Conservation (phyloP, 2,329 filamentous ascomycete species). For the Xylaria sp. region DNA sequence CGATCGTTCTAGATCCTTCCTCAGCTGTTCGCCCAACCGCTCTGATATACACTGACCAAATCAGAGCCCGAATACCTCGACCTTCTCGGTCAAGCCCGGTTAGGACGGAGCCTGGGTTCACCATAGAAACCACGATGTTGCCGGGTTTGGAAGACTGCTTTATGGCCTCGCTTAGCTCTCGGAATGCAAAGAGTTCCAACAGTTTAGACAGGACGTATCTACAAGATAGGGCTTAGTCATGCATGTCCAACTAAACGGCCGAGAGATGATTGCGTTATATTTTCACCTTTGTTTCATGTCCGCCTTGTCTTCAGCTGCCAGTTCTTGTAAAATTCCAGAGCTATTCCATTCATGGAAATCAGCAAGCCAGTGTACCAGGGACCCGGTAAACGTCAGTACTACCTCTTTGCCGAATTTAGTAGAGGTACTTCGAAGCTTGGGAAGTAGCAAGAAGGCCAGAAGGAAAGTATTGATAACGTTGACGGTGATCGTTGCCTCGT, state of each 20-base stretch:
- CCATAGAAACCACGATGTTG: constrained; percentile 25
- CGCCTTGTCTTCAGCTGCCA: constrained; percentile 26
- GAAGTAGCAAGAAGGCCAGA: constrained; percentile 57
- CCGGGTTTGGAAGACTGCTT: constrained; percentile 28
- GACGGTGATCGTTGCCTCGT: neutral
- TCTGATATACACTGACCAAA: constrained; percentile 23
- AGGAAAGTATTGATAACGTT: constrained; percentile 54
- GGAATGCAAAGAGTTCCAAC: constrained; percentile 32
- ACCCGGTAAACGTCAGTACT: constrained; percentile 38
- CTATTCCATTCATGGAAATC: constrained; percentile 33
- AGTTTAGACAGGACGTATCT: constrained; percentile 39
- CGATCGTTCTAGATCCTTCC: constrained; percentile 33
- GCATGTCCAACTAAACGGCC: neutral
- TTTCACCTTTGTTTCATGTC: constrained; percentile 26
- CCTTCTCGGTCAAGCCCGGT: constrained; percentile 35
- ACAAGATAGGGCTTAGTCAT: neutral
- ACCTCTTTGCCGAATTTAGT: constrained; percentile 30
- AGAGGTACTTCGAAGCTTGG: constrained; percentile 53
- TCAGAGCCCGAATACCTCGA: neutral
- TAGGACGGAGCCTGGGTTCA: constrained; percentile 34
- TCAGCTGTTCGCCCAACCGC: constrained; percentile 32
- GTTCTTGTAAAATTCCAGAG: constrained; percentile 24
- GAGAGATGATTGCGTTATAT: neutral
- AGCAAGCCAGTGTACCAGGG: constrained; percentile 37
- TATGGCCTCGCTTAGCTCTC: constrained; percentile 28